Base-by-base conservation (phyloP, 345 rosid species). In the Murraya paniculata region DNA sequence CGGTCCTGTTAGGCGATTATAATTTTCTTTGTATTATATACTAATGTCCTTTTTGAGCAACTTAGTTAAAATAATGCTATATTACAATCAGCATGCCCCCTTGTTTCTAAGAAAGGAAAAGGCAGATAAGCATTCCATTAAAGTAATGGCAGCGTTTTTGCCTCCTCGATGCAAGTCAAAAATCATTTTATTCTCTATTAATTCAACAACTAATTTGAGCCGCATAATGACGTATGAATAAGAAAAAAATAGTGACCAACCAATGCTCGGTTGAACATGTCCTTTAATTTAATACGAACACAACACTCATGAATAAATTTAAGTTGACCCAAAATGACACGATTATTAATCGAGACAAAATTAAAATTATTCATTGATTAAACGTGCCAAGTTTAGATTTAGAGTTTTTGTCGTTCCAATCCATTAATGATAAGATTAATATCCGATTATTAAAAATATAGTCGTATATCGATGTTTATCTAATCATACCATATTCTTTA, bases 91-190 rank as follows among this genome's bases (percentile, higher is more conserved):
- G 78, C 33, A 36, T 74, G 67, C 59, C 27, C 76, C 58, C 67
- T 31, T 30, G 67, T 62, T 62, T 7, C 22, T 5, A 62, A 14
- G 38, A 28, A 30, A 6, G 19, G 24, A 18, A 19, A 58, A 18
- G 28, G 27, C 22, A 79, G 73, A 74, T 67, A 77, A 79, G 64
- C 83, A 77, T 77, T 33, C 9, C 30, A 62, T 24, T 76, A 61
- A 45, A 36, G 6, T 45, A 70, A 39, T 45, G 71, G 56, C 48
- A 60, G 56, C 58, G 16, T 67, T 79, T 75, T 64, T 64, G 74
- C 79, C 73, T 45, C 79, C 66, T 81, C 5, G 5, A 21, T 11
- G 6, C 48, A n/a, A 64, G 38, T 64, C 73, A 71, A 35, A 72
- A 13, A 64, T 6, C 22, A 19, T 64, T 28, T 30, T 28, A 10